Evolutionary conservation across 2,329 filamentous ascomycete species (phyloP), one percentile per base, ranked within the genome.

Genomic region (Thielaviopsis cerberus): DNA sequence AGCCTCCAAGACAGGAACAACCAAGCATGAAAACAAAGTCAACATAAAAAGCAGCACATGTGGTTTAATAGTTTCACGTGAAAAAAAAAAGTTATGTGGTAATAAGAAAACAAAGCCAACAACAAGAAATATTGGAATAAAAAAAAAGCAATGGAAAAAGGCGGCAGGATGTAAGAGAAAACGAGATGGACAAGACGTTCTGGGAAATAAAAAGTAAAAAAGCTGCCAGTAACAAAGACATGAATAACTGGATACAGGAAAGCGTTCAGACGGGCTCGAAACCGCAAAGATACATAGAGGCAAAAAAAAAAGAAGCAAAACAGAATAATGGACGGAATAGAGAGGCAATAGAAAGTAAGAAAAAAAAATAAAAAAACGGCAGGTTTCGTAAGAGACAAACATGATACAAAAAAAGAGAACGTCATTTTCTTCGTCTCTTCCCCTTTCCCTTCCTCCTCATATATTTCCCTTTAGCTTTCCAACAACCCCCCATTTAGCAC

Each of bases 291-390:
- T n/a, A 10, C 15, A 37, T 27, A 57, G 51, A 50, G 50, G 53
- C 37, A n/a, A 57, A 55, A 45, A 17, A 27, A 37, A 41, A 30
- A 51, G 13, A 34, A 24, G 25, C 24, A 6, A 30, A 5, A 30
- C 27, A 53, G 27, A 62, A 61, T 57, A 62, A 51, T 55, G 55
- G 60, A 54, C 53, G 59, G 55, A 51, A 51, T 23, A 15, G 51
- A 48, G 60, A 54, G 54, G 59, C 55, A 51, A 51, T 23, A 22
- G 51, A 51, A 53, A 50, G 30, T 23, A 45, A 34, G 37, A 54
- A 25, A 54, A 23, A 53, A 26, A 26, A 48, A 59, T 15, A 51
- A 57, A n/a, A 57, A 53, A 27, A 48, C 2, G n/a, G 41, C 41
- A 22, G 41, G 41, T 48, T 48, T 20, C 41, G 41, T 48, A 22